A percentile compares a stretch with the other conserved stretches of the same genome.
These are phyloP conservation scores for Trichophyton schoenleinii DNA, from an alignment of 2,329 filamentous ascomycete genomes.

Conservation along the genomic window DNA sequence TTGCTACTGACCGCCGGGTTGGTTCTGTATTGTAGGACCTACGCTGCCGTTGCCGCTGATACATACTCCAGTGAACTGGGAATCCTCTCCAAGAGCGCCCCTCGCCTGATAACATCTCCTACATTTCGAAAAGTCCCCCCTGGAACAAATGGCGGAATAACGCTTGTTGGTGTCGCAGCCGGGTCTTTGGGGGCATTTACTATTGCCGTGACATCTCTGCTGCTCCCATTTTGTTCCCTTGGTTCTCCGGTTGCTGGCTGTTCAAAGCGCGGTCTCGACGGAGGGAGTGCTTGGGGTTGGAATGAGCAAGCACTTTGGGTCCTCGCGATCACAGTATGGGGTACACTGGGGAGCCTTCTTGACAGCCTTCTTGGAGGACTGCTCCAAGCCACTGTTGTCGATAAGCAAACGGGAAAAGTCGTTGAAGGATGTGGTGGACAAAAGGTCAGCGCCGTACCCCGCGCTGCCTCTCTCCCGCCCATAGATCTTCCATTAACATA, in stretches of 20 bases:
- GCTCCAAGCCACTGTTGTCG: slow-evolving; percentile 74
- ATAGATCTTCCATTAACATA: not conserved
- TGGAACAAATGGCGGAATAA: slow-evolving; percentile 91
- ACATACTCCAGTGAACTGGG: slow-evolving; percentile 93
- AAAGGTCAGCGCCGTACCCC: slow-evolving; percentile 33
- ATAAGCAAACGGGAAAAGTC: slow-evolving; percentile 71
- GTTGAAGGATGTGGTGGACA: slow-evolving; percentile 71
- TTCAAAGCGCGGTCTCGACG: slow-evolving; percentile 19
- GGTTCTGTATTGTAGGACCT: slow-evolving; percentile 44
- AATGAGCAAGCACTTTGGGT: slow-evolving; percentile 39
- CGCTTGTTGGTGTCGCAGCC: slow-evolving; percentile 57
- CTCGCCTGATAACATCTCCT: slow-evolving; percentile 74
- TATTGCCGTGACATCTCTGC: slow-evolving; percentile 54
- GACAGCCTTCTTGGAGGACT: slow-evolving; percentile 80
- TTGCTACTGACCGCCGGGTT: not conserved
- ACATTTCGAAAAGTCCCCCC: slow-evolving; percentile 65
- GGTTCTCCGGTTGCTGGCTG: slow-evolving; percentile 4
- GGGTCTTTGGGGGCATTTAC: slow-evolving; percentile 60
- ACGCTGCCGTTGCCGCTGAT: slow-evolving; percentile 82
- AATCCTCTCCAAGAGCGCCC: slow-evolving; percentile 63
- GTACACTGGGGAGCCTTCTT: slow-evolving; percentile 64
- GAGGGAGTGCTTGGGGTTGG: slow-evolving; percentile 38
- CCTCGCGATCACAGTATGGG: slow-evolving; percentile 54
- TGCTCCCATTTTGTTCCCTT: slow-evolving; percentile 54
- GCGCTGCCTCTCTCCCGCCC: not conserved